Evolutionary conservation across 176 grass and related monocot species (phyloP).

Genomic region (Areca catechu): DNA sequence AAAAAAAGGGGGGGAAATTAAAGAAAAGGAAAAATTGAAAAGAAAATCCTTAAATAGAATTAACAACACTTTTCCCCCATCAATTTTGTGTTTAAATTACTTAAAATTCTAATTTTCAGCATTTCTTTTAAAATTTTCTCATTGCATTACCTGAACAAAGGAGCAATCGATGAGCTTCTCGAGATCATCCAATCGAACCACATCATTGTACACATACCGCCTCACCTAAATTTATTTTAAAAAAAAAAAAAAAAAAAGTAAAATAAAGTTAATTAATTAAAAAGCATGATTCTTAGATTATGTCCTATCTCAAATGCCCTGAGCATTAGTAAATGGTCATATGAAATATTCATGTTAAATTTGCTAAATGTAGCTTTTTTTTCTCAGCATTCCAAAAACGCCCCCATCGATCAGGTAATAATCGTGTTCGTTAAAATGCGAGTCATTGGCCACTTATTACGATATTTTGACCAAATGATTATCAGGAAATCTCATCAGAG

Average conservation of each 20-base stretch:
- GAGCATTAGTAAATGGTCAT: no score
- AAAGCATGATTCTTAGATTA: no score
- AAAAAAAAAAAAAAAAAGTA: no score
- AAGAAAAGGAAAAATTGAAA: background rate
- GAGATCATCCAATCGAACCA: slow-evolving; percentile 79
- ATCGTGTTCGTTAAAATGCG: background rate
- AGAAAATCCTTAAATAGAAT: no score
- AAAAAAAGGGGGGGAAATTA: no score
- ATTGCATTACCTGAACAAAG: slow-evolving; percentile 55
- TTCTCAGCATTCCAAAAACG: background rate
- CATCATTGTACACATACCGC: slow-evolving; percentile 94
- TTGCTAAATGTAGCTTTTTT: no score
- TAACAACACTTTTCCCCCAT: background rate
- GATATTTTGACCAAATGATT: background rate
- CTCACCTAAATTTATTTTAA: slow-evolving; percentile 65
- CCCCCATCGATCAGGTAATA: background rate
- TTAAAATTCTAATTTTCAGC: background rate
- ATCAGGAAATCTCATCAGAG: background rate
- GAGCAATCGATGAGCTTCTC: slow-evolving; percentile 92
- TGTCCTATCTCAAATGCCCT: no score
- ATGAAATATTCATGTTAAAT: no score
- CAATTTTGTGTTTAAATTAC: background rate
- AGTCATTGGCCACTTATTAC: slow-evolving; percentile 6
- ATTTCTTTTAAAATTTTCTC: no score
- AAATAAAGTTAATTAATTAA: background rate